Percentiles rank a stretch among this genome's conserved stretches.
Evolutionary conservation across 495 filamentous ascomycete genomes (phyloP).

Genomic region (Penicilliopsis zonata): DNA sequence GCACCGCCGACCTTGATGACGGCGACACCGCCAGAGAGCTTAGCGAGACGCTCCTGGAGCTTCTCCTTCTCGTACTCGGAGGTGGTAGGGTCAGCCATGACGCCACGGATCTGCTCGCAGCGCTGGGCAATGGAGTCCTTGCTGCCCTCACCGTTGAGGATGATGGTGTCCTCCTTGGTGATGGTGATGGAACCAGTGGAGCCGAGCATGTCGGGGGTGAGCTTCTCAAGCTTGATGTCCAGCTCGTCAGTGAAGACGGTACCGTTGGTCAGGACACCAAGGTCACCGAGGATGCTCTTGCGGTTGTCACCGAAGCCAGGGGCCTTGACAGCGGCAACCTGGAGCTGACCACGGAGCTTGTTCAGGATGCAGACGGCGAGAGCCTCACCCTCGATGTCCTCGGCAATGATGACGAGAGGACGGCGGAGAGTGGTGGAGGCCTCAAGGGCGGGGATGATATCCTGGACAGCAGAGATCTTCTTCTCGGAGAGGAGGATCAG

Average conservation of each 20-base stretch:
- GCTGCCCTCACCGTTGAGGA: slow-evolving; percentile 93
- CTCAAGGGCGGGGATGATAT: slow-evolving; percentile 96
- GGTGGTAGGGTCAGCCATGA: slow-evolving; percentile 84
- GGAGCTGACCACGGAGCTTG: slow-evolving; percentile 98
- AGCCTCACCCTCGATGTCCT: slow-evolving; percentile 98
- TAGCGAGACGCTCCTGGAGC: slow-evolving; percentile 97
- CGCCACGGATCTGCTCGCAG: slow-evolving; percentile 97
- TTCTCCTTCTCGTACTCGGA: slow-evolving; percentile 99
- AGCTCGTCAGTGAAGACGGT: slow-evolving; percentile 97
- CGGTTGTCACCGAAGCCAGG: slow-evolving; percentile 99
- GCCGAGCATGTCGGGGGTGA: slow-evolving; percentile 88
- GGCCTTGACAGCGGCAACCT: slow-evolving; percentile 97
- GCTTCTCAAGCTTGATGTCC: slow-evolving; percentile 97
- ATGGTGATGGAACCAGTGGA: slow-evolving; percentile 97
- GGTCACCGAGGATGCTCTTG: slow-evolving; percentile 96
- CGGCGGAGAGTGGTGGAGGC: slow-evolving; percentile 90
- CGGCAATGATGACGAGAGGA: slow-evolving; percentile 94
- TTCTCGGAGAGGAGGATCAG: slow-evolving; percentile 97
- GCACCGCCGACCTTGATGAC: slow-evolving; percentile 98
- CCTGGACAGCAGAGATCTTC: slow-evolving; percentile 98
- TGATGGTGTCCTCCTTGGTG: slow-evolving; percentile 99
- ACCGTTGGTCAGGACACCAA: slow-evolving; percentile 90
- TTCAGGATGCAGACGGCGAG: slow-evolving; percentile 98
- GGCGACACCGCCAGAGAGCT: slow-evolving; percentile 97
- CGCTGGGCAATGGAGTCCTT: slow-evolving; percentile 91